Percentiles rank a stretch among this genome's conserved stretches.
Evolutionary conservation across 495 filamentous ascomycete species (phyloP).

Genomic region (Terfezia boudieri): DNA sequence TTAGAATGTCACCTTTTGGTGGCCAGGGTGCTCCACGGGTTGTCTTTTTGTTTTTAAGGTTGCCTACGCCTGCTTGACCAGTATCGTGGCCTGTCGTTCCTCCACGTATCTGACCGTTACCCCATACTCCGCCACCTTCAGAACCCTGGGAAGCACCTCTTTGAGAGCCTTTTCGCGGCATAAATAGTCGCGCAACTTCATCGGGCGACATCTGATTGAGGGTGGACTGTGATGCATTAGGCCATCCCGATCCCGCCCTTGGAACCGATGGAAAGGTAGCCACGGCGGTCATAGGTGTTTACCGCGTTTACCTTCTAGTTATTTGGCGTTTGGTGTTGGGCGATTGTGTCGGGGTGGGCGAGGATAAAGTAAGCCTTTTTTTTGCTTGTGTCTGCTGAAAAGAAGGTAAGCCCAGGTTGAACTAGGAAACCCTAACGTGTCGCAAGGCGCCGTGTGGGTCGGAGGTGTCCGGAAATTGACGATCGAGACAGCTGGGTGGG

Average conservation of each 20-base stretch:
- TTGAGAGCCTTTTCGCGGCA: constrained; percentile 28
- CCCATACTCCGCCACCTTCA: not conserved
- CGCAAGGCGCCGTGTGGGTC: too few species aligned
- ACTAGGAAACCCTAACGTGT: too few species aligned
- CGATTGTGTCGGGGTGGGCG: constrained; percentile 20
- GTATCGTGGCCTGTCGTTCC: constrained; percentile 20
- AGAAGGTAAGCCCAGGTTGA: too few species aligned
- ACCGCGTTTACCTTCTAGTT: constrained; percentile 36
- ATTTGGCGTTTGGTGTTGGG: constrained; percentile 49
- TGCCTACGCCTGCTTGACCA: constrained; percentile 23
- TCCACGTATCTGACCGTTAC: constrained; percentile 20
- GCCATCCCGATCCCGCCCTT: not conserved
- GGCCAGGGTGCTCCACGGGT: constrained; percentile 38
- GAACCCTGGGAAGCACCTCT: not conserved
- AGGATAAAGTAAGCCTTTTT: too few species aligned
- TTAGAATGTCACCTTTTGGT: constrained; percentile 25
- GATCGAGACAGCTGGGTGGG: too few species aligned
- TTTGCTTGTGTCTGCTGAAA: too few species aligned
- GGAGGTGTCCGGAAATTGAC: too few species aligned
- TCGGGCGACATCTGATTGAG: constrained; percentile 65
- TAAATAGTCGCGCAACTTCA: constrained; percentile 71
- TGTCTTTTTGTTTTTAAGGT: constrained; percentile 27
- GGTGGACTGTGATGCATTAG: constrained; percentile 7
- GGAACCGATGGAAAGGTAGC: not conserved
- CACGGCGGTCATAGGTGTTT: not conserved